Base-by-base conservation (phyloP, 225 moss, liverwort and hornwort species). In the Sphagnum contortum region DNA sequence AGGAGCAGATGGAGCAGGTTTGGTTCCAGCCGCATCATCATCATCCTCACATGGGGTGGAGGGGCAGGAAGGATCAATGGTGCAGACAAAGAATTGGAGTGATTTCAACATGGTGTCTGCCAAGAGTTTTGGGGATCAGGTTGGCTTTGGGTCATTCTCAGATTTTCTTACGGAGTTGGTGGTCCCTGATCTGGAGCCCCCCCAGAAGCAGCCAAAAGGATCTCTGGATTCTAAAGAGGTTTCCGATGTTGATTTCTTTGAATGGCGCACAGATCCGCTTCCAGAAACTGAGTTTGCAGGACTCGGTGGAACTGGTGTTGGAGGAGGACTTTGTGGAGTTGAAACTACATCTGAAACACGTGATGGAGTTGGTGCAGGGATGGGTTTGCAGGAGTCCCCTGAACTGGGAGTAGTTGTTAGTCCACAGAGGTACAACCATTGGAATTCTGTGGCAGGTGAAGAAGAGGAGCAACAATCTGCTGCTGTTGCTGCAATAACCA, bases 131-230 rank as follows among this genome's bases (percentile, higher is more conserved):
- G 88, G 94, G 51, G 71, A 76, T 9, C 89, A 86, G 49, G 71
- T 70, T 44, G 75, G 74, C 13, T 95, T 82, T 71, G 94, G 89
- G 64, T 95, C 91, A 60, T 95, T 91, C 77, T 88, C 94, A 48
- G 94, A 95, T 71, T 83, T 95, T 69, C 80, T 95, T 50, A 52
- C 52, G 9, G 52, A 52, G 9, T 52, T 52, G 52, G 29, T 29
- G 29, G 29, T 29, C 29, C 29, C 69, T 61, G 83, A 88, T 67
- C 55, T 76, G 46, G 62, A 86, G 9, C 56, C 60, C 4, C 54
- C 56, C 48, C 59, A 57, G 14, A 62, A 66, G 50, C 54, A 64
- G 5, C 65, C 68, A 49, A 60, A 61, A 45, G 71, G 57, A 57
- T 68, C 49, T 48, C 69, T 67, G 62, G 68, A 57, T 6, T 3